Base-by-base conservation (phyloP, 31 red algal genomes). In the Porphyra umbilicalis region DNA sequence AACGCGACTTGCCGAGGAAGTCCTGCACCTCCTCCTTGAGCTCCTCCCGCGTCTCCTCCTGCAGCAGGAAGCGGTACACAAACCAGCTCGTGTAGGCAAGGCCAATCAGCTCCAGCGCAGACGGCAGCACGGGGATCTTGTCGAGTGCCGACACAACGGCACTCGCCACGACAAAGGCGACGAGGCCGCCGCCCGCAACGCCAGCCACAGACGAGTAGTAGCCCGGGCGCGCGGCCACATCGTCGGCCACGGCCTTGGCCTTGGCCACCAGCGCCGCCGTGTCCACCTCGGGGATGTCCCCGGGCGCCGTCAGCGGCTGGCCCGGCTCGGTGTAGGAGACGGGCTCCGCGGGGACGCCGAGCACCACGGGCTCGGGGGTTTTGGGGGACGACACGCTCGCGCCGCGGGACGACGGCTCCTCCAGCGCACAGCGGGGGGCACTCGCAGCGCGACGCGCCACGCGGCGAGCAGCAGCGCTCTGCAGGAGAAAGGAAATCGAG, bases 81-180 rank as follows among this genome's bases (percentile, higher is more conserved):
- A 94, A 94, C 92, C 92, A 94, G 30, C 84, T 83, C 29, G 87
- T 84, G 84, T 94, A 94, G 20, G 80, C 88, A 10, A 94, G 82
- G 38, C 92, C 92, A 44, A 94, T 85, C 10, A 94, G 80, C 74
- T 94, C 92, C 33, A 94, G 79, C 33, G 75, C 77, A 35, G 80
- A 82, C 30, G 92, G 92, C 75, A 94, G 33, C 10, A 94, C n/a
- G 8, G 93, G 88, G 68, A 95, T 79, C 40, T 77, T 82, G 83
- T 95, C 87, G 34, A 95, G 79, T 20, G 93, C 93, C 77, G 83
- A 35, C 35, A 95, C 85, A 32, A 95, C 77, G 8, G 93, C 93
- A 30, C 84, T 86, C 32, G 90, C 39, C 5, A 95, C 83, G 13
- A 87, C 90, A 13, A 91, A 3, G 1, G 80, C 40, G 6, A 95